These are phyloP conservation scores for Pythium monospermum DNA, from an alignment of 352 stramenopile species.

Conservation along the genomic window DNA sequence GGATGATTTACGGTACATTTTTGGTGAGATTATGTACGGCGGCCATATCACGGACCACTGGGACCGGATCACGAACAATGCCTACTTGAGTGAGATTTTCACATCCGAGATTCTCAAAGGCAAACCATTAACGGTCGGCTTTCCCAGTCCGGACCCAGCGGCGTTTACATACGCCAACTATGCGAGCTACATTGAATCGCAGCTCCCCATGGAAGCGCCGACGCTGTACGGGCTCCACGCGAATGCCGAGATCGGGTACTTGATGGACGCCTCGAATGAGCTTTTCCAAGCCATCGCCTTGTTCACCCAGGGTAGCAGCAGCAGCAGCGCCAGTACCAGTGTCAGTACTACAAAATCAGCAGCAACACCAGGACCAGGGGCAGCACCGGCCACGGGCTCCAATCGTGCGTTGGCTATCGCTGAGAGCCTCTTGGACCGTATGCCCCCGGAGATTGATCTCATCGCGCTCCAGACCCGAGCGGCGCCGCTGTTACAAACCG, in stretches of 20 bases:
- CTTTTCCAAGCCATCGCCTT: conserved; percentile 86
- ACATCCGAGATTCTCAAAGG: conserved; percentile 48
- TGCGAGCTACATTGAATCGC: conserved; percentile 70
- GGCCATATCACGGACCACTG: conserved; percentile 83
- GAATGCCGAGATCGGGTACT: conserved; percentile 77
- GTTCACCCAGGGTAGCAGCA: conserved; percentile 74
- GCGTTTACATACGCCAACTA: conserved; percentile 92
- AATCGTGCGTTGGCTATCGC: conserved; percentile 40
- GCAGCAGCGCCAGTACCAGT: conserved; percentile 13
- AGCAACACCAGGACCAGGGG: background rate
- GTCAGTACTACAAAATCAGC: conserved; percentile 30
- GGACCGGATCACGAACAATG: conserved; percentile 80
- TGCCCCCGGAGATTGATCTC: conserved; percentile 62
- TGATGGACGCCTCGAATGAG: conserved; percentile 67
- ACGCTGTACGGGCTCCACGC: conserved; percentile 70
- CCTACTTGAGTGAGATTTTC: conserved; percentile 65
- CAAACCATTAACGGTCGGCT: conserved; percentile 60
- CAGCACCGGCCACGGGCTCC: background rate
- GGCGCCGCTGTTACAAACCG: conserved; percentile 44
- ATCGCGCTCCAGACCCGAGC: conserved; percentile 42
- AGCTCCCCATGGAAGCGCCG: conserved; percentile 61
- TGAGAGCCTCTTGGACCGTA: conserved; percentile 47
- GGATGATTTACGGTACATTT: conserved; percentile 88
- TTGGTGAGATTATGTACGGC: conserved; percentile 92
- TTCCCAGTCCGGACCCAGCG: conserved; percentile 72